Evolutionary conservation across 2,329 filamentous ascomycete genomes (phyloP).

Genomic region (Colletotrichum neosansevieriae): DNA sequence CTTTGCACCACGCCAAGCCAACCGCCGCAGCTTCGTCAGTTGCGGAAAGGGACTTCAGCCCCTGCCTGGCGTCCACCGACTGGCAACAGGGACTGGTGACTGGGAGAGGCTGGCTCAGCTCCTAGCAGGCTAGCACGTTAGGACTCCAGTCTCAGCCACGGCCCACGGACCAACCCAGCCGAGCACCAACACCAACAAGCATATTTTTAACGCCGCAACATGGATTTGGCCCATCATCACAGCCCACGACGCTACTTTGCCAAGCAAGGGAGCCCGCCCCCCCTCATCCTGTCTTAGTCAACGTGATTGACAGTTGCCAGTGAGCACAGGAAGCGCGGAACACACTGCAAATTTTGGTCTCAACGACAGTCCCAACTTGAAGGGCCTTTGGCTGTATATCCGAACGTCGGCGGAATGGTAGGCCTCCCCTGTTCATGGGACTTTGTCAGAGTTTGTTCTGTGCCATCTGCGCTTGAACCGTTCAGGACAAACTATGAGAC

Average conservation of each 20-base stretch:
- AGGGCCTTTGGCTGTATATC: constrained; percentile 3
- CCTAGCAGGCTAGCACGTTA: too few relatives aligned
- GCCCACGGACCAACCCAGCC: constrained; percentile 15
- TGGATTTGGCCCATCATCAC: constrained; percentile 15
- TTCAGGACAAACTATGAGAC: constrained; percentile 21
- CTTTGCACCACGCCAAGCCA: background rate
- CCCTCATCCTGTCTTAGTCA: constrained; percentile 12
- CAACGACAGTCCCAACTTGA: background rate
- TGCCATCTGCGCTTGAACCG: constrained; percentile 21
- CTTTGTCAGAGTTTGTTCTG: constrained; percentile 24
- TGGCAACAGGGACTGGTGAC: background rate
- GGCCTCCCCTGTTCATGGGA: constrained; percentile 10
- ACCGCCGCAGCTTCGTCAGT: constrained; percentile 1
- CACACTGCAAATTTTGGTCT: background rate
- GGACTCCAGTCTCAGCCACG: constrained; percentile 34
- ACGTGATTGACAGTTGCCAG: background rate
- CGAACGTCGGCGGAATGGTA: background rate
- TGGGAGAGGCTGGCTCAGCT: constrained; percentile 13
- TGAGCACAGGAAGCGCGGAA: background rate
- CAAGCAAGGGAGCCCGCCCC: constrained; percentile 7
- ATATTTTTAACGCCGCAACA: constrained; percentile 35
- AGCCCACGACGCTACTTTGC: constrained; percentile 21
- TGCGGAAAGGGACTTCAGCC: constrained; percentile 16
- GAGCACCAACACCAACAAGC: background rate
- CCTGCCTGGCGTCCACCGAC: constrained; percentile 5